Percentiles rank a stretch among this genome's conserved stretches.
Conservation (phyloP, 139 green algal species). For the Chlorella vulgaris region DNA sequence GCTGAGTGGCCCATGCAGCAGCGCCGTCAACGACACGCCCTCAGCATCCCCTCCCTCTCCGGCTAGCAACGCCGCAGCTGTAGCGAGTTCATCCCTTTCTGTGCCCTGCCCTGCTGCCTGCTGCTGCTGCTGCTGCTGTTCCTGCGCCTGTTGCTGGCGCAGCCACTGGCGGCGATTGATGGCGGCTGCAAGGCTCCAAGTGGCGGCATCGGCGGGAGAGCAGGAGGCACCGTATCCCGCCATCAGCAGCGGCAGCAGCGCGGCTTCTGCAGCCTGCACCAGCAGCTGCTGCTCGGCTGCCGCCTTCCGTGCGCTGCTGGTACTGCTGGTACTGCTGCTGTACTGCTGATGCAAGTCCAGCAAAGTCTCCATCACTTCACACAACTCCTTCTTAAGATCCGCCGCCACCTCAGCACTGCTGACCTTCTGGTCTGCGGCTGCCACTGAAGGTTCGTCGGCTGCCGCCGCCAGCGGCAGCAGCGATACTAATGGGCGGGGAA, state of each 20-base stretch:
- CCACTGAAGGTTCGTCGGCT: neutral
- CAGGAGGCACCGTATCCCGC: conserved; percentile 58
- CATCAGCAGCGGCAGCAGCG: conserved; percentile 61
- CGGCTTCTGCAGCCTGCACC: conserved; percentile 21
- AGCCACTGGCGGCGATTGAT: conserved; percentile 51
- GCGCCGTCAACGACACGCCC: neutral
- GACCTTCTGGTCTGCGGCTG: neutral
- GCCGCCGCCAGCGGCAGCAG: conserved; percentile 42
- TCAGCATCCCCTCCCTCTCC: neutral
- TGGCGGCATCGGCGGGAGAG: conserved; percentile 50
- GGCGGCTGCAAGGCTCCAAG: conserved; percentile 54
- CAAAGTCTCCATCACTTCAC: conserved; percentile 60
- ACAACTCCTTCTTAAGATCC: conserved; percentile 45
- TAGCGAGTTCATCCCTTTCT: neutral
- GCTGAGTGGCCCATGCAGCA: conserved; percentile 28
- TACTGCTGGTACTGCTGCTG: neutral
- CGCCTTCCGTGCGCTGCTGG: neutral
- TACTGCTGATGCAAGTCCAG: conserved; percentile 54
- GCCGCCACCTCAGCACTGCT: neutral
- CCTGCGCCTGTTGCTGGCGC: neutral
- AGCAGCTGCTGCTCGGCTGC: neutral
- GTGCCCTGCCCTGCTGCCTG: neutral
- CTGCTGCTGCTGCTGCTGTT: neutral
- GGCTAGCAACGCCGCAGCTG: neutral
- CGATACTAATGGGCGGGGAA: conserved; percentile 43